Percentiles rank a stretch among this genome's conserved stretches.
Evolutionary conservation across 1,284 basidiomycete species (phyloP).

Genomic region (Apiotrichum domesticum): DNA sequence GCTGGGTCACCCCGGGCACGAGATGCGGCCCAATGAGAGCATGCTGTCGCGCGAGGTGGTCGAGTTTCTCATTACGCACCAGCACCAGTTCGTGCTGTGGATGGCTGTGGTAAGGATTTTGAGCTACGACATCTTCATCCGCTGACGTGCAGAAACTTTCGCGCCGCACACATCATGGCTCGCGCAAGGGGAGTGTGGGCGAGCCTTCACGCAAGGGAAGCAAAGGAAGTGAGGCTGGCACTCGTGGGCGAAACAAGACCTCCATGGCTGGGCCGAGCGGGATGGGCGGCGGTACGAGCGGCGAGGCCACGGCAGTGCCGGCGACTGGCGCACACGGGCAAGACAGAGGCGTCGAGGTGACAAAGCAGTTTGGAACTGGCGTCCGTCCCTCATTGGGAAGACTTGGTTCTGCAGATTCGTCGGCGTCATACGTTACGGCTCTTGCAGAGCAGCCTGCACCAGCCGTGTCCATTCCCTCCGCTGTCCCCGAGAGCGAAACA

Average conservation of each 20-base stretch:
- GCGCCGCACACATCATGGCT: neutral
- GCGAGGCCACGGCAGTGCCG: too few relatives aligned
- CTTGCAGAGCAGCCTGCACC: neutral
- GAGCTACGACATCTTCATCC: too few relatives aligned
- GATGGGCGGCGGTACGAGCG: too few relatives aligned
- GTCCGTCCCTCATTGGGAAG: neutral
- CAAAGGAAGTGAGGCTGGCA: too few relatives aligned
- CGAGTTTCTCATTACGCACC: slow-evolving; percentile 76
- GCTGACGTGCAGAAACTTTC: neutral
- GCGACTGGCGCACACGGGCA: too few relatives aligned
- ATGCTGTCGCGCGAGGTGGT: slow-evolving; percentile 81
- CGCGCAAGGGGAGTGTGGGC: too few relatives aligned
- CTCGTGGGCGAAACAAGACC: too few relatives aligned
- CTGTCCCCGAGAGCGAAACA: slow-evolving; percentile 4
- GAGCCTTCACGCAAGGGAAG: too few relatives aligned
- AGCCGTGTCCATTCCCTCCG: neutral
- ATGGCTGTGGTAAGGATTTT: slow-evolving; percentile 29
- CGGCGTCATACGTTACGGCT: too few relatives aligned
- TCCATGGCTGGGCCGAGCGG: too few relatives aligned
- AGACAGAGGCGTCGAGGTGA: too few relatives aligned
- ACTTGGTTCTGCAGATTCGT: neutral
- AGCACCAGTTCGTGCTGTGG: slow-evolving; percentile 42
- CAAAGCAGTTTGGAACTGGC: neutral
- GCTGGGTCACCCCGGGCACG: slow-evolving; percentile 79
- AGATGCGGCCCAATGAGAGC: slow-evolving; percentile 74